Conservation (phyloP, 106 monocot genomes). For the Platanthera zijinensis region DNA sequence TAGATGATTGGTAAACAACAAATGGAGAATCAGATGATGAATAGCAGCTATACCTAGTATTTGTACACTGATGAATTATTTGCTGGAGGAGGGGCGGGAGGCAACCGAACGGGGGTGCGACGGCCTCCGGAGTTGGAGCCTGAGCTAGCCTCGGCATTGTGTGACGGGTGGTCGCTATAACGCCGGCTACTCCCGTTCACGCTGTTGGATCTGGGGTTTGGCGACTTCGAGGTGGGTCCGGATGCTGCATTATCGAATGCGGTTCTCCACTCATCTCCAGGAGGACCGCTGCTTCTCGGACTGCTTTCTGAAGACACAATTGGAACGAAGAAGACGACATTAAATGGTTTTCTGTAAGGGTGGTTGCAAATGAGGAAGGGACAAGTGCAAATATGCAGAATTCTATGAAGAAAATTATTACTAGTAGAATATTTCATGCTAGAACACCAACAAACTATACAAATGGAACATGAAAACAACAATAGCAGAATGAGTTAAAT, state of each 20-base stretch:
- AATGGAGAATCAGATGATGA: not conserved
- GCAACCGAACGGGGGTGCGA: slow-evolving; percentile 75
- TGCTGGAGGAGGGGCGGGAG: slow-evolving; percentile 59
- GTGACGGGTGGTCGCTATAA: slow-evolving; percentile 33
- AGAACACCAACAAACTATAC: no score
- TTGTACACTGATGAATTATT: slow-evolving; percentile 21
- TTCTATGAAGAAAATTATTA: no score
- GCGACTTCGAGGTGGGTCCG: slow-evolving; percentile 23
- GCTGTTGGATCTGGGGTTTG: slow-evolving; percentile 36
- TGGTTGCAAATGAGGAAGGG: no score
- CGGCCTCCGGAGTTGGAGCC: slow-evolving; percentile 60
- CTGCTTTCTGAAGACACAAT: slow-evolving; percentile 44
- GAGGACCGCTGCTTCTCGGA: slow-evolving; percentile 20
- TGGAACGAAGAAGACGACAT: no score
- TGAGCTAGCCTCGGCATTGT: slow-evolving; percentile 45
- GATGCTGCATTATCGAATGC: slow-evolving; percentile 72
- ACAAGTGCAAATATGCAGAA: no score
- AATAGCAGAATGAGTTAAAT: no score
- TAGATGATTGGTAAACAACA: not conserved
- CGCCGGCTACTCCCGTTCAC: slow-evolving; percentile 41
- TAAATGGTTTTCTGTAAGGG: no score
- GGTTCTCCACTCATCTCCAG: slow-evolving; percentile 71
- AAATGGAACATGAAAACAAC: no score
- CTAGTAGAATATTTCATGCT: no score
- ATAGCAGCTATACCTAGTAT: slow-evolving; percentile 21